phyloP scores from a whole-genome alignment of 202 grass and related monocot species.

The Musa balbisiana region DNA sequence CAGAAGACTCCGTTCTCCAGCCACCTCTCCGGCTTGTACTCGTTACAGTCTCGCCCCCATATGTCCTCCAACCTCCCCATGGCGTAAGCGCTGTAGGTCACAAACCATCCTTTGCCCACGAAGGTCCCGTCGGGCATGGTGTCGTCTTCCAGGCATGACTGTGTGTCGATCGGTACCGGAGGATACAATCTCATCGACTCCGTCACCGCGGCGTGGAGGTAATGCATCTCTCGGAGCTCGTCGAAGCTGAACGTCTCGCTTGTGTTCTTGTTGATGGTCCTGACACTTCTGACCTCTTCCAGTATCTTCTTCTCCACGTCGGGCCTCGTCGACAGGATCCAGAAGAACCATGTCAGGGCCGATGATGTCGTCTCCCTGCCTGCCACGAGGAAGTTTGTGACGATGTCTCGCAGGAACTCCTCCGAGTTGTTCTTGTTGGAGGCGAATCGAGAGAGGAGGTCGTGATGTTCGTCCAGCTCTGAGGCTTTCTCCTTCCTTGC shows the following conservation, averaged over 20 bases:
- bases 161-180: conserved; percentile 43
- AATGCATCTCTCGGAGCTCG: conserved; percentile 49
- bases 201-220: conserved; percentile 52
- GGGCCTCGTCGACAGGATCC: conserved; percentile 35
- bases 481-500: conserved; percentile 11
- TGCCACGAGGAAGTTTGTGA: conserved; percentile 50
- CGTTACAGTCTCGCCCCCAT: conserved; percentile 38
- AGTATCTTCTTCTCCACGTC: conserved; percentile 26
- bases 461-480: conserved; percentile 11
- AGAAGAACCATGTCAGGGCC: conserved; percentile 51
- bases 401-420: conserved; percentile 32
- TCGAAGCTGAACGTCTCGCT: conserved; percentile 33
- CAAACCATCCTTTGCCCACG: conserved; percentile 34
- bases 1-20: conserved; percentile 30
- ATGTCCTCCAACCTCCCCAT: conserved; percentile 36
- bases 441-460: conserved; percentile 45
- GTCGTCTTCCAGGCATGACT: conserved; percentile 47
- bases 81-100: conserved; percentile 41
- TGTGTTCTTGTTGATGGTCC: background rate
- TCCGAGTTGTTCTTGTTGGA: conserved; percentile 34
- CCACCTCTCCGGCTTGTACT: conserved; percentile 52
- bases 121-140: conserved; percentile 40
- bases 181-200: conserved; percentile 62
- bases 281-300: conserved; percentile 20
- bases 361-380: conserved; percentile 49